Evolutionary conservation across 108 stramenopile genomes (phyloP).

Genomic region (Chaetoceros muelleri): DNA sequence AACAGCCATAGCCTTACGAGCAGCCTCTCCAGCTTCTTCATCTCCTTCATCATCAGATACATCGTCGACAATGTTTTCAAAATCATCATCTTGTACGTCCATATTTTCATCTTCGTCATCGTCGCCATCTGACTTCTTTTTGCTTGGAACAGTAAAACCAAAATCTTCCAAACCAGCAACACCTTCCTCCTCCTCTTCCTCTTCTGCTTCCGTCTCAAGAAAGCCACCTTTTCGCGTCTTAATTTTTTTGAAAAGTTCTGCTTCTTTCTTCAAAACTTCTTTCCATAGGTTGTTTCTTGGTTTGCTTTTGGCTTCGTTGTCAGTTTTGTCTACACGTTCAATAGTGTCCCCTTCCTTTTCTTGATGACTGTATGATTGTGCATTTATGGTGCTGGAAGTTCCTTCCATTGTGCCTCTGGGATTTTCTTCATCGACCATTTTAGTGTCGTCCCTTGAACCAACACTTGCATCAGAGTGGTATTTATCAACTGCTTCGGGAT

Average conservation of each 20-base stretch:
- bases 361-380: too few relatives aligned
- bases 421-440: slow-evolving; percentile 1
- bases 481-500: slow-evolving; percentile 1
- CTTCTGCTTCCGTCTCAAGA: slow-evolving; percentile 78
- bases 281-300: slow-evolving; percentile 61
- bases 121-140: slow-evolving; percentile 63
- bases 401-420: neutral
- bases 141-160: slow-evolving; percentile 63
- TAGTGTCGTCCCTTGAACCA: neutral
- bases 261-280: slow-evolving; percentile 67
- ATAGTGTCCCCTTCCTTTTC: slow-evolving; percentile 7
- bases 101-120: slow-evolving; percentile 50
- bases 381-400: too few relatives aligned
- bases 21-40: slow-evolving; percentile 66
- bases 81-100: slow-evolving; percentile 56
- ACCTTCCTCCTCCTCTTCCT: slow-evolving; percentile 87
- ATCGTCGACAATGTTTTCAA: slow-evolving; percentile 82
- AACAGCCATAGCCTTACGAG: slow-evolving; percentile 39
- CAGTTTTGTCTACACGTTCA: neutral
- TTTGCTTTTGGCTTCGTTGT: slow-evolving; percentile 13
- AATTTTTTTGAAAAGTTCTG: slow-evolving; percentile 48
- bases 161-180: slow-evolving; percentile 85
- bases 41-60: slow-evolving; percentile 83
- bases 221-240: slow-evolving; percentile 42
- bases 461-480: neutral